Evolutionary conservation across 192 early-diverging fungal genomes (phyloP), one percentile per base, ranked within the genome.

Genomic region (Funneliformis mosseae): DNA sequence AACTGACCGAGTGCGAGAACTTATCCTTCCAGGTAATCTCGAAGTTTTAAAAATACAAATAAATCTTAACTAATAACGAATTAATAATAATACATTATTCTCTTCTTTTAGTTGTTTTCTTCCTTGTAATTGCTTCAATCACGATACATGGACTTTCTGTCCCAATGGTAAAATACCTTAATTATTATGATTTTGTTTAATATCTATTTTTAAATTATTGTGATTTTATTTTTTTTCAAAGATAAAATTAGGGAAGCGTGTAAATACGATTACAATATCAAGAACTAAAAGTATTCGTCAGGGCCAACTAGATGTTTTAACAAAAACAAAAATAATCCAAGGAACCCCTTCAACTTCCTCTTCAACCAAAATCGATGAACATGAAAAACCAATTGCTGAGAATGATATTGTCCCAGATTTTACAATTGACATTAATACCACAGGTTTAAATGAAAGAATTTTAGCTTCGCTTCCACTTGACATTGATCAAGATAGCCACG

Each of bases 101-200:
- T 73, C 27, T 89, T 41, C 82, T 82, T 46, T 89, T 91, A 8
- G 83, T 95, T 4, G 90, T 94, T 3, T 85, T 90, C 25, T 92
- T 94, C 71, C 76, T 95, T 73, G 95, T 97, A 21, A 84, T 96
- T 41, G 87, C 90, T 10, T 94, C 93, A 50, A 92, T 97, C 9
- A 46, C 96, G 18, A 87, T 95, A 27, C 96, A 97, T 78, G 96
- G 96, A 45, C 85, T 91, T 5, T 93, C 94, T 0, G 92, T 96
- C 5, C 91, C 92, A 25, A 14, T 73, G 25, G 67, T 69, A 42
- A n/a, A n/a, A n/a, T n/a, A n/a, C n/a, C n/a, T n/a, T n/a, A n/a
- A 50, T 28, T 74, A 74, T 23, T 48, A 28, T 74, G 9, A 55
- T 27, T 16, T 25, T 74, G 7, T 74, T 33, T 50, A 10, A 10